A percentile compares a stretch with the other conserved stretches of the same genome.
Evolutionary conservation across 768 basidiomycete genomes (phyloP).

Genomic region (Coprinopsis strossmayeri): DNA sequence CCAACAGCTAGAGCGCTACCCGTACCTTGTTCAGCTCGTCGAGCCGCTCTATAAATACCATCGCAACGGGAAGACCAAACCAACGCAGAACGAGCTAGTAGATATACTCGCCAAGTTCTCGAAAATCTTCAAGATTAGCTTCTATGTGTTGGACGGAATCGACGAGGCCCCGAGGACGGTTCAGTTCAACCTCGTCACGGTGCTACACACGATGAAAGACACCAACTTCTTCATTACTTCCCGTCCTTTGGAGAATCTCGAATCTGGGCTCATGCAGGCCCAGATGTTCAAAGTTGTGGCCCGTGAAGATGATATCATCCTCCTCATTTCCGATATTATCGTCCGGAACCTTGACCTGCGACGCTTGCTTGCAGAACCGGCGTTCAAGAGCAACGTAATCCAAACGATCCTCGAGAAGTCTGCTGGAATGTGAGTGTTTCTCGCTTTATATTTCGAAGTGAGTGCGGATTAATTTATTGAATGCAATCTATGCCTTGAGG

Average conservation of each 20-base stretch:
- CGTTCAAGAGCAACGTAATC: not conserved
- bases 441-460: not conserved
- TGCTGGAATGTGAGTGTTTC: constrained; percentile 4
- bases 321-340: not conserved
- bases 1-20: not conserved
- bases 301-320: not conserved
- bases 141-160: constrained; percentile 1
- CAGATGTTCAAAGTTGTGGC: not conserved
- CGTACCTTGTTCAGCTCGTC: not conserved
- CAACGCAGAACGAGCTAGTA: not conserved
- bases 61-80: not conserved
- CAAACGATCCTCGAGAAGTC: constrained; percentile 3
- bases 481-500: not conserved
- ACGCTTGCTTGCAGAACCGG: not conserved
- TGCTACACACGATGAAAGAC: not conserved
- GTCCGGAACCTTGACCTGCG: not conserved
- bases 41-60: not conserved
- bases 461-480: not conserved
- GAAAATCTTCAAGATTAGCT: not conserved
- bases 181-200: not conserved
- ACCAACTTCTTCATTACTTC: constrained; percentile 1
- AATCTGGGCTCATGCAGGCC: not conserved
- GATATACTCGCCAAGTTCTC: not conserved
- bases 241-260: not conserved
- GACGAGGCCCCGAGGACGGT: not conserved